Evolutionary conservation across 345 rosid species (phyloP).

Genomic region (Citrus inodora): DNA sequence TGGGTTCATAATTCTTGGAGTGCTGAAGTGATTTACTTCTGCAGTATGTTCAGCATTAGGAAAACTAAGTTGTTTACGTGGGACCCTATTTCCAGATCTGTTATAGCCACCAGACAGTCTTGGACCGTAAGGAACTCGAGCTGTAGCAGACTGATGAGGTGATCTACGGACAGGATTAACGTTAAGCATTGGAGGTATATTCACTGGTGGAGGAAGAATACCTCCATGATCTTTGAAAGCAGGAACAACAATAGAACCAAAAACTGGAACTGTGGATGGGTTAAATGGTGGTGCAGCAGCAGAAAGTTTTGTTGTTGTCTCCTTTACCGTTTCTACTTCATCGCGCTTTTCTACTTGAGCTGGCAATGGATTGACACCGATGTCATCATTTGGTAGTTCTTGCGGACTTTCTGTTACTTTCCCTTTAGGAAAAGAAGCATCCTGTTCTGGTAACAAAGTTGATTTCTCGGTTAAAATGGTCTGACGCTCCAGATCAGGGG

Average conservation of each 20-base stretch:
- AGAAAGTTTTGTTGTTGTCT: slow-evolving; percentile 78
- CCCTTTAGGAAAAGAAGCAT: slow-evolving; percentile 29
- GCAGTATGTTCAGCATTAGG: slow-evolving; percentile 51
- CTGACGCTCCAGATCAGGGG: slow-evolving; percentile 26
- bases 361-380: slow-evolving; percentile 26
- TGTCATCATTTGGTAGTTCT: slow-evolving; percentile 35
- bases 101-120: slow-evolving; percentile 86
- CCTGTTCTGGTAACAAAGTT: slow-evolving; percentile 26
- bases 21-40: slow-evolving; percentile 53
- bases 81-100: slow-evolving; percentile 69
- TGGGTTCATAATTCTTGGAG: slow-evolving; percentile 91
- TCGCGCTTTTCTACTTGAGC: slow-evolving; percentile 62
- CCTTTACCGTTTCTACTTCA: slow-evolving; percentile 63
- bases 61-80: slow-evolving; percentile 62
- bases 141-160: slow-evolving; percentile 90
- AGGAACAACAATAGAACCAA: slow-evolving; percentile 72
- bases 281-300: slow-evolving; percentile 97
- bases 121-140: slow-evolving; percentile 97
- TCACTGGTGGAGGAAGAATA: slow-evolving; percentile 88
- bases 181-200: slow-evolving; percentile 75
- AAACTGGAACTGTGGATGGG: slow-evolving; percentile 71
- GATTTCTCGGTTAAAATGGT: slow-evolving; percentile 26
- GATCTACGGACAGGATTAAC: slow-evolving; percentile 75
- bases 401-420: slow-evolving; percentile 30
- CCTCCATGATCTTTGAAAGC: slow-evolving; percentile 83